Evolutionary conservation across 768 basidiomycete species (phyloP).

Genomic region (Trichaptum fuscoviolaceum): DNA sequence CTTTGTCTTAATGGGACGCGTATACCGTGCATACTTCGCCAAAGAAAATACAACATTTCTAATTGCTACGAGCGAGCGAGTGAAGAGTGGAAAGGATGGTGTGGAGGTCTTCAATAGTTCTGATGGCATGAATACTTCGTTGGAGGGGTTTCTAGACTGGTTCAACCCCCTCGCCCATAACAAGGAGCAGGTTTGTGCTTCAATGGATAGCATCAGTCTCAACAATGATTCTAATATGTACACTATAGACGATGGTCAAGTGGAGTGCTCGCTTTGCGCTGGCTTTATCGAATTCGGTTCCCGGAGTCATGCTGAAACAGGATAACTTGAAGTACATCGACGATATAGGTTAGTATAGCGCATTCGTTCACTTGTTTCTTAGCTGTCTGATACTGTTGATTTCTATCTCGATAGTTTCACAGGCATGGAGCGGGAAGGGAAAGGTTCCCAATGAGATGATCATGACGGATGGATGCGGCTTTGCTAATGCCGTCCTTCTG

Average conservation of each 20-base stretch:
- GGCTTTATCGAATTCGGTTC: slow-evolving; percentile 59
- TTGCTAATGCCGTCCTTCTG: slow-evolving; percentile 35
- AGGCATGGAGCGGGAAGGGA: slow-evolving; percentile 13
- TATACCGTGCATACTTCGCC: slow-evolving; percentile 57
- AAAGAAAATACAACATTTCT: slow-evolving; percentile 57
- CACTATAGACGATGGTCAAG: slow-evolving; percentile 56
- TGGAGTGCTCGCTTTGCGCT: slow-evolving; percentile 60
- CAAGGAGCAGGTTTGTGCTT: slow-evolving; percentile 38
- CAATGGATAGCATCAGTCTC: background rate
- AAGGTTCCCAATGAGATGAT: slow-evolving; percentile 24
- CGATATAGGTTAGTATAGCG: slow-evolving; percentile 42
- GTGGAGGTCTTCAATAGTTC: slow-evolving; percentile 12
- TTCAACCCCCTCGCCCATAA: slow-evolving; percentile 50
- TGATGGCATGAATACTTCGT: slow-evolving; percentile 19
- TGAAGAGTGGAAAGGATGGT: slow-evolving; percentile 6
- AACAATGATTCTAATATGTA: background rate
- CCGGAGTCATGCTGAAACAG: slow-evolving; percentile 39
- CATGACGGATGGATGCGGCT: slow-evolving; percentile 56
- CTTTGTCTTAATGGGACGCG: slow-evolving; percentile 45
- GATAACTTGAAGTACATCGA: slow-evolving; percentile 32
- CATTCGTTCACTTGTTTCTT: background rate
- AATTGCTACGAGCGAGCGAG: slow-evolving; percentile 45
- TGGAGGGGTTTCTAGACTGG: slow-evolving; percentile 47
- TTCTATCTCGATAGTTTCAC: slow-evolving; percentile 19
- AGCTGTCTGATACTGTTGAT: background rate